phyloP scores from a whole-genome alignment of 495 filamentous ascomycete species.

The Penicillium antarcticum region DNA sequence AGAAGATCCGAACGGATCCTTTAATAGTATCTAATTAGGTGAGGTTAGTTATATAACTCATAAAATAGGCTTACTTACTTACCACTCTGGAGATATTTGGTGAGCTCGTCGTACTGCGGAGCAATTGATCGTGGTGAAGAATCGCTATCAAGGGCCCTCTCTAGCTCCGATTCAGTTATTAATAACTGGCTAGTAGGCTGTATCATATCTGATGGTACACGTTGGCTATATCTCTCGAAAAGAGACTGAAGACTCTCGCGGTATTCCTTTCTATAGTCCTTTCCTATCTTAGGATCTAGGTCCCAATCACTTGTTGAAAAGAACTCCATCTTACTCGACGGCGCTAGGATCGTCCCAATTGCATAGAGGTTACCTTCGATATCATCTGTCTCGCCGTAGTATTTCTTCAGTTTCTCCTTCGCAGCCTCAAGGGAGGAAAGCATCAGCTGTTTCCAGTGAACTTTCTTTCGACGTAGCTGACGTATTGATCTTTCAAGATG shows the following conservation, averaged over 20 bases:
- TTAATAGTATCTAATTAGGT: neutral
- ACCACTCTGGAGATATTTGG: neutral
- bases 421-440: neutral
- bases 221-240: neutral
- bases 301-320: slow-evolving; percentile 14
- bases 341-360: slow-evolving; percentile 13
- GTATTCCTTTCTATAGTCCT: neutral
- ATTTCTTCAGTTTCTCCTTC: slow-evolving; percentile 3
- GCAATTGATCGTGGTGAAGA: neutral
- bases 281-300: neutral
- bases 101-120: neutral
- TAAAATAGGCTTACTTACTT: neutral
- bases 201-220: neutral
- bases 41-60: neutral
- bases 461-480: neutral
- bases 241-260: neutral
- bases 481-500: neutral
- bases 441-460: slow-evolving; percentile 6
- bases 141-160: neutral
- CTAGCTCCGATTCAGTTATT: neutral
- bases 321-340: slow-evolving; percentile 16
- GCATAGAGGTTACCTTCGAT: slow-evolving; percentile 9
- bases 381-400: slow-evolving; percentile 1
- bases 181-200: neutral
- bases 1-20: neutral